Evolutionary conservation across 1,284 basidiomycete species (phyloP), one percentile per base, ranked within the genome.

Genomic region (Malassezia sp.): DNA sequence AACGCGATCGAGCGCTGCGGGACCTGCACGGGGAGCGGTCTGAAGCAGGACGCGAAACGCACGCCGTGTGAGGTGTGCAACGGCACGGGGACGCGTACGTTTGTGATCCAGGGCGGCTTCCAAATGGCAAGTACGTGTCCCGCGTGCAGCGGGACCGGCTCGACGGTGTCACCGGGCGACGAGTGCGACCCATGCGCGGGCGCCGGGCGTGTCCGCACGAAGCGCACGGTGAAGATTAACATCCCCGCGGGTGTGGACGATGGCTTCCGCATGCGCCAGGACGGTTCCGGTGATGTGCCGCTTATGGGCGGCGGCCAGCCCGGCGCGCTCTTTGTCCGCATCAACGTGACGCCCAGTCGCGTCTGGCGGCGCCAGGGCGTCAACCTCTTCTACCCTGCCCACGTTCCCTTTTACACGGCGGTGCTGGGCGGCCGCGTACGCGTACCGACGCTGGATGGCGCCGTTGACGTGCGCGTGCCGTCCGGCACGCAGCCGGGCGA

Each of bases 71-170:
- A 75, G 35, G 73, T 81, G 32, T 99, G 93, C 73, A 78, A 80
- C 42, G 93, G 93, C 36, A 79, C 83, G 10, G 93, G 93, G 21
- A 82, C 83, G 34, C 79, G 82, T 68, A 87, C 88, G 11, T 96
- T 86, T 73, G 83, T 90, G 45, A 81, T 97, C 61, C 83, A 89
- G 71, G 82, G 78, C 69, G 93, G 93, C 14, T 97, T 97, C 80
- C 85, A 90, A 70, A 93, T 99, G 88, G 83, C 89, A 10, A 85
- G 82, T 58, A 90, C 88, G 20, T 99, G 93, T 72, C 76, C 77
- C 42, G 72, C 78, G 20, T 99, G 93, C 72, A 75, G 78, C 20
- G 93, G 93, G n/a, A 75, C 78, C 12, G 93, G 93, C 14, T 79
- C 79, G 27, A 79, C 78, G 3, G 79, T 95, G 23, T 85, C 88